phyloP scores from a whole-genome alignment of 164 flowering plant genomes.

The Brasenia schreberi region DNA sequence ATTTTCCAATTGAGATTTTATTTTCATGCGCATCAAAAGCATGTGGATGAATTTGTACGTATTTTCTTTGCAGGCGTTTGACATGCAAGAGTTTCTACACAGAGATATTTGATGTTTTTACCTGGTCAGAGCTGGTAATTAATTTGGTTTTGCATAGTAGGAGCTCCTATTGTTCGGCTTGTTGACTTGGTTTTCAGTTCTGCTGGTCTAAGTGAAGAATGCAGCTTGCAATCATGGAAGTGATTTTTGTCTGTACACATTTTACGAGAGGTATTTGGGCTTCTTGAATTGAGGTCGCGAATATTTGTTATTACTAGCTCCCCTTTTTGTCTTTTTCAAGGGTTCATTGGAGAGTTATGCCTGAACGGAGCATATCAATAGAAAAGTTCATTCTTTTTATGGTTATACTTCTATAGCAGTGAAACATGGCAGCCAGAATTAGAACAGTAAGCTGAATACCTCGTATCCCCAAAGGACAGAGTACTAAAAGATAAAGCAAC shows the following conservation, averaged over 20 bases:
- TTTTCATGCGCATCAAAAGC: neutral
- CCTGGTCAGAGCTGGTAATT: neutral
- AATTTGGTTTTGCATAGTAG: neutral
- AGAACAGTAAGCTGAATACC: no score
- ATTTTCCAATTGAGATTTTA: no score
- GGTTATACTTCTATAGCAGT: neutral
- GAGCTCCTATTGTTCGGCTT: neutral
- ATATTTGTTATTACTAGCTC: neutral
- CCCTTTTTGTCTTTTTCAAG: neutral
- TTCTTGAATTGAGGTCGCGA: neutral
- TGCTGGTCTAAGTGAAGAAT: neutral
- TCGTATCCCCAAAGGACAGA: no score
- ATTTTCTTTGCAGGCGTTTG: neutral
- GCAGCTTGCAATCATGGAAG: neutral
- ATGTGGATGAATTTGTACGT: neutral
- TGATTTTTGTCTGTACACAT: neutral
- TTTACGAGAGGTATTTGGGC: neutral
- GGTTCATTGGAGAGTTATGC: neutral
- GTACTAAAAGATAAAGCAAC: no score
- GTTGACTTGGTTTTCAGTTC: neutral
- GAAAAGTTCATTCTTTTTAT: neutral
- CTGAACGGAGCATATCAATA: neutral
- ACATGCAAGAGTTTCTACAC: neutral
- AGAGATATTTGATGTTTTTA: neutral
- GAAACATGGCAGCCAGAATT: no score